Evolutionary conservation across 805 yeast genomes (phyloP), one percentile per base, ranked within the genome.

Genomic region (Blastobotrys mokoenaii): DNA sequence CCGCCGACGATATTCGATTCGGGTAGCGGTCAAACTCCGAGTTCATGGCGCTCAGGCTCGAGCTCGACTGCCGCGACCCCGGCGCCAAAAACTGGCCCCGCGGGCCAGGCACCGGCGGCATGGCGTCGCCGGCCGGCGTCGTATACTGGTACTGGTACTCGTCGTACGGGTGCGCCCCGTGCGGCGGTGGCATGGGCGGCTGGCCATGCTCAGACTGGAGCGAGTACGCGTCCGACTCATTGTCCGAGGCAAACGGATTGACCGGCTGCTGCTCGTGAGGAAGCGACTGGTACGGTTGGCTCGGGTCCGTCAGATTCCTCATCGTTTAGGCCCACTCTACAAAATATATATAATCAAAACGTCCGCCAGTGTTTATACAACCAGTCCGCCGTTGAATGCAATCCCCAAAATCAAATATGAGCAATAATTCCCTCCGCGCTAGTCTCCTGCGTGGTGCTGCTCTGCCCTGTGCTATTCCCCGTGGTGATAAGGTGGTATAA

Each of bases 21-120:
- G 69, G 68, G 50, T 64, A 64, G 32, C 69, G 55, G 52, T 64
- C 68, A 38, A 58, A 61, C 40, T 62, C 67, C 2, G 51, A 39
- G 16, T 48, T 47, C 56, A 55, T 49, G 20, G 48, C 53, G 12
- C 45, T 48, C 30, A 53, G 43, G 10, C 54, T 47, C n/a, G 54
- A 49, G 11, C 54, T 47, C 15, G 58, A 54, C 32, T 47, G 50
- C 14, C 57, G 41, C 11, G 56, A 51, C 20, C 36, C 41, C 16
- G 53, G 46, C n/a, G 41, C 49, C 7, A 22, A n/a, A 32, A 18
- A 14, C 40, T 35, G 16, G 17, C 43, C 44, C 33, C 16, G 38
- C 41, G 48, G 54, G 44, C 27, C 47, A 30, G 40, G 49, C 25
- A 22, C 29, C 37, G 17, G 45, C 16, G 31, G 49, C 46, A 9